These are phyloP conservation scores for Pleurotus eryngii DNA, from an alignment of 768 basidiomycete genomes.

Conservation along the genomic window DNA sequence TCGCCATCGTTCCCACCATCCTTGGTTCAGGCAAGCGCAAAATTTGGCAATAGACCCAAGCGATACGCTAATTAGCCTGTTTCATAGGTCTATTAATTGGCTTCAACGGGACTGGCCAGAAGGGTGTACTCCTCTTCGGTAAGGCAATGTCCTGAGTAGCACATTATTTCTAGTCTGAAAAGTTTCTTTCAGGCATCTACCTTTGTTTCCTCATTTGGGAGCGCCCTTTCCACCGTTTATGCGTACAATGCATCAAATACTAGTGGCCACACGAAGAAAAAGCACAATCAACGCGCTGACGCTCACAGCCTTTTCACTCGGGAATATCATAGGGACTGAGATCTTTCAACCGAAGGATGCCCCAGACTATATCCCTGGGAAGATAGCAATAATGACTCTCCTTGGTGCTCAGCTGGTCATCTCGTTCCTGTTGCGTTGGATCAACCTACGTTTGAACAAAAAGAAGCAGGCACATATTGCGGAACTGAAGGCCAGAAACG, in stretches of 20 bases:
- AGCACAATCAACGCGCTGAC: slow-evolving; percentile 64
- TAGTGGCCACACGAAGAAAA: slow-evolving; percentile 67
- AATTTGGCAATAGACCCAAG: background rate
- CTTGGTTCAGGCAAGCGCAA: slow-evolving; percentile 42
- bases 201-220: slow-evolving; percentile 52
- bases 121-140: slow-evolving; percentile 58
- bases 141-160: slow-evolving; percentile 6
- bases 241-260: slow-evolving; percentile 67
- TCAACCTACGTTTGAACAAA: slow-evolving; percentile 52
- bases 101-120: slow-evolving; percentile 42
- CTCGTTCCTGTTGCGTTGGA: slow-evolving; percentile 46
- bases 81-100: slow-evolving; percentile 49
- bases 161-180: background rate
- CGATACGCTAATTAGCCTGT: background rate
- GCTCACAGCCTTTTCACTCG: slow-evolving; percentile 49
- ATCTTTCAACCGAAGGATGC: slow-evolving; percentile 63
- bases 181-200: slow-evolving; percentile 36
- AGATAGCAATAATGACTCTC: slow-evolving; percentile 61
- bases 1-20: slow-evolving; percentile 57
- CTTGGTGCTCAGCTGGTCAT: slow-evolving; percentile 49
- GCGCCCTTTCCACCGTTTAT: slow-evolving; percentile 55
- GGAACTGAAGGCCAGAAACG: slow-evolving; percentile 38
- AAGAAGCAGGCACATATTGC: slow-evolving; percentile 40
- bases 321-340: slow-evolving; percentile 62
- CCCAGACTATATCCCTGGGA: slow-evolving; percentile 62